phyloP scores from a whole-genome alignment of 2,329 filamentous ascomycete genomes.

The Nemania sp. region DNA sequence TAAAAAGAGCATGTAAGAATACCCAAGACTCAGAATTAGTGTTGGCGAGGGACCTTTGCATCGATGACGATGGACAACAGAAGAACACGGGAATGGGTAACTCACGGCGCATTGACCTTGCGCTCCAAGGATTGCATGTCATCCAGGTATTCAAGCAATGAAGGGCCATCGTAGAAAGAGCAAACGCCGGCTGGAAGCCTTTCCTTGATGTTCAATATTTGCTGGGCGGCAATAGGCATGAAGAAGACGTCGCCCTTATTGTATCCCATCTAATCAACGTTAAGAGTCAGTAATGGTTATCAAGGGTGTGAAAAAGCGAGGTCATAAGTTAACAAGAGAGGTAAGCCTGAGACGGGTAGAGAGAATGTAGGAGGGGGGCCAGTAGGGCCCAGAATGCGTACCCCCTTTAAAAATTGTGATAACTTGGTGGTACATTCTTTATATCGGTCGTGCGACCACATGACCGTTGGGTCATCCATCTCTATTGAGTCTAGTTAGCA shows the following conservation, averaged over 20 bases:
- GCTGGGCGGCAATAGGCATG: constrained; percentile 96
- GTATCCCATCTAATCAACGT: constrained; percentile 74
- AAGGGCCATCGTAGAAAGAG: constrained; percentile 89
- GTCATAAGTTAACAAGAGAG: background rate
- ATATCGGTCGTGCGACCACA: constrained; percentile 94
- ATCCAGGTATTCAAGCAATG: constrained; percentile 95
- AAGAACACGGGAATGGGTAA: background rate
- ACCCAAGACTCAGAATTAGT: background rate
- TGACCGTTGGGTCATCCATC: constrained; percentile 97
- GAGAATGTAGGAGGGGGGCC: background rate
- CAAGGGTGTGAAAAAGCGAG: background rate
- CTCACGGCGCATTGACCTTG: constrained; percentile 86
- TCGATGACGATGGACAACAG: background rate
- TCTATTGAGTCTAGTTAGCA: constrained; percentile 54
- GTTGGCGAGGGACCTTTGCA: background rate
- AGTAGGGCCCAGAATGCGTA: constrained; percentile 18
- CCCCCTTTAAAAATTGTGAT: constrained; percentile 83
- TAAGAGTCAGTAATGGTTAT: constrained; percentile 7
- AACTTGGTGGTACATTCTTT: constrained; percentile 94
- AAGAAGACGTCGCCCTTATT: constrained; percentile 95
- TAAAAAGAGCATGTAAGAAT: background rate
- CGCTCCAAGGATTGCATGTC: constrained; percentile 92
- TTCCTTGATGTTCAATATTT: constrained; percentile 87
- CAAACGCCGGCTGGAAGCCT: constrained; percentile 80
- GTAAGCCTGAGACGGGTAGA: background rate